Base-by-base conservation (phyloP, 2,329 filamentous ascomycete genomes). In the Tolypocladium sp. region DNA sequence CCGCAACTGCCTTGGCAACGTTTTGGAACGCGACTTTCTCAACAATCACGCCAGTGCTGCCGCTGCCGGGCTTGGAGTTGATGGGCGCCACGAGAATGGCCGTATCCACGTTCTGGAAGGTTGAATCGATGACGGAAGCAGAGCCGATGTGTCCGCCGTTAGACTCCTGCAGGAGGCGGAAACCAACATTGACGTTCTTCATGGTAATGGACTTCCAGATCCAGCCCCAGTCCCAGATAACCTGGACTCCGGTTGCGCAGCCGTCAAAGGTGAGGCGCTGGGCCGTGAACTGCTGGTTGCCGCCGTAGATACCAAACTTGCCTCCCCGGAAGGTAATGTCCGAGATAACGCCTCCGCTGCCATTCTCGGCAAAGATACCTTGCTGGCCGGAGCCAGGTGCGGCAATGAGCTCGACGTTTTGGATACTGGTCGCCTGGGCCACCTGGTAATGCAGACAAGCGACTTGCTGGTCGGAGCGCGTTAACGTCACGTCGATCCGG, bases 151-250 rank as follows among this genome's bases (percentile, higher is more conserved):
- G 2, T 30, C 27, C 27, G 27, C 27, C 27, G 27, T 30, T 30
- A 30, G 27, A 30, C 27, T 30, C 27, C 52, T 52, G n/a, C 33
- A 61, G 27, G 8, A 63, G 57, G 25, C 38, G 56, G 44, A 62
- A 59, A 13, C 62, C 63, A 7, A 56, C 44, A 13, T 49, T 12
- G 15, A 57, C 57, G 57, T 62, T 59, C 15, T 59, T 57, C 27
- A 66, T 59, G 30, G 22, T 53, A n/a, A 64, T 56, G n/a, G 54
- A 55, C 27, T 61, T 59, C 63, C 62, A 63, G 2, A 82, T 85
- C 84, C 86, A 91, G 38, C 83, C 82, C 87, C 87, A 91, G 73
- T 88, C 82, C 88, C 88, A 90, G 63, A 87, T 82, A 73, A 89
- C 82, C 67, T 80, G 84, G 59, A 89, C 83, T 57, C 82, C 80